Evolutionary conservation across 2,329 filamentous ascomycete species (phyloP), one percentile per base, ranked within the genome.

Genomic region (Metarhizium anisopliae): DNA sequence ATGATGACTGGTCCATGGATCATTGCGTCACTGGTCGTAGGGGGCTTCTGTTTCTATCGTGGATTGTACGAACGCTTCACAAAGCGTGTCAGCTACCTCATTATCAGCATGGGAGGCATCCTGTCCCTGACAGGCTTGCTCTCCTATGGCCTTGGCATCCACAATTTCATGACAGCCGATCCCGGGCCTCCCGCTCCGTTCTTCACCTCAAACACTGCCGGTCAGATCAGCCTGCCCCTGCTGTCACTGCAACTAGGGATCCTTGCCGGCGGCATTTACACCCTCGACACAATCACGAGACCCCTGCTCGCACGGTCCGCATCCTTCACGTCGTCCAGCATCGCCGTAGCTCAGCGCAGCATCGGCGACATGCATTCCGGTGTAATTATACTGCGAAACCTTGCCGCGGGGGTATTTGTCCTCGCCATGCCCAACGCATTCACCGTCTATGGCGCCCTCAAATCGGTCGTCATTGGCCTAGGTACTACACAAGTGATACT

Each of bases 361-460:
- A 74, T 73, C 16, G 70, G 70, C 14, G 77, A 81, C 59, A 80
- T 81, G 77, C 66, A 72, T 30, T 72, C 69, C 3, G 74, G 69
- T 35, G 68, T 78, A 2, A 58, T 66, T 2, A 68, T 73, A 42
- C 71, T 75, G 66, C 70, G 75, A 25, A 69, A 66, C 13, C 50
- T 79, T 16, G 61, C 70, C 4, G 69, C 72, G 0, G 78, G 77
- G 6, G 64, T 72, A 2, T 75, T 79, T 51, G 69, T 76, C 16
- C 54, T 78, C 14, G 73, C 67, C 20, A 55, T 76, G 16, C 75
- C 77, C 13, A 67, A 66, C 40, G 69, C 67, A 1, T 63, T 75
- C 13, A 62, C 64, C 56, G 60, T 40, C 62, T 63, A 56, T 0
- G 65, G 68, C 1, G 73, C 72, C 2, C 66, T 81, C 7, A 66